Conservation (phyloP, 148 eudicot genomes). For the Dysphania ambrosioides region DNA sequence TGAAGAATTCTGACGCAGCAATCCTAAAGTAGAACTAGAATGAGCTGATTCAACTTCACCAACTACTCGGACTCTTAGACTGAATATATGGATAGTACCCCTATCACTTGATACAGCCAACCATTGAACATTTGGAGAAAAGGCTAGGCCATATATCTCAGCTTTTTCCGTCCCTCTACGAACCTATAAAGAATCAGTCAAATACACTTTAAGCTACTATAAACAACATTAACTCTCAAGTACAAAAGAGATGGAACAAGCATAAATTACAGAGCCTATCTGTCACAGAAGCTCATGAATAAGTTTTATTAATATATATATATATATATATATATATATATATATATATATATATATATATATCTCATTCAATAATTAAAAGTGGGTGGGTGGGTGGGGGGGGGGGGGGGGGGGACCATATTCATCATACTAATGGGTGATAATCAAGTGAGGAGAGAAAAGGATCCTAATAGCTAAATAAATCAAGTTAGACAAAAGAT, state of each 20-base stretch:
- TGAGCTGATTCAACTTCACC: slow-evolving; percentile 58
- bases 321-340: no score
- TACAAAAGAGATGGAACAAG: not conserved
- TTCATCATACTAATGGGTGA: not conserved
- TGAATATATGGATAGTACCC: slow-evolving; percentile 84
- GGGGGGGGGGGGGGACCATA: not conserved
- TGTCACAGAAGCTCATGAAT: no score
- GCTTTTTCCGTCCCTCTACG: slow-evolving; percentile 90
- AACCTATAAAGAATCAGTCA: slow-evolving; percentile 38
- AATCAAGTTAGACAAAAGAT: not conserved
- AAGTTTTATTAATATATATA: no score
- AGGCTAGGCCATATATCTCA: slow-evolving; percentile 70
- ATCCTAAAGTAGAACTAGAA: slow-evolving; percentile 36
- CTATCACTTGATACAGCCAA: slow-evolving; percentile 93
- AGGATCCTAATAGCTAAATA: not conserved
- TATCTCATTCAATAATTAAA: no score
- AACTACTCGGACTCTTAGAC: slow-evolving; percentile 72
- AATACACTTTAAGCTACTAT: slow-evolving; percentile 6
- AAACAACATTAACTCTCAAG: not conserved
- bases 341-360: no score
- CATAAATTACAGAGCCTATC: not conserved
- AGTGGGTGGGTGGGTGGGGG: no score
- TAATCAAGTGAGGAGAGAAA: not conserved
- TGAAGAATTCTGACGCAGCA: slow-evolving; percentile 63
- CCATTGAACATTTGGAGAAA: slow-evolving; percentile 81